phyloP scores from a whole-genome alignment of 352 stramenopile genomes.

The Phytophthora quininea region DNA sequence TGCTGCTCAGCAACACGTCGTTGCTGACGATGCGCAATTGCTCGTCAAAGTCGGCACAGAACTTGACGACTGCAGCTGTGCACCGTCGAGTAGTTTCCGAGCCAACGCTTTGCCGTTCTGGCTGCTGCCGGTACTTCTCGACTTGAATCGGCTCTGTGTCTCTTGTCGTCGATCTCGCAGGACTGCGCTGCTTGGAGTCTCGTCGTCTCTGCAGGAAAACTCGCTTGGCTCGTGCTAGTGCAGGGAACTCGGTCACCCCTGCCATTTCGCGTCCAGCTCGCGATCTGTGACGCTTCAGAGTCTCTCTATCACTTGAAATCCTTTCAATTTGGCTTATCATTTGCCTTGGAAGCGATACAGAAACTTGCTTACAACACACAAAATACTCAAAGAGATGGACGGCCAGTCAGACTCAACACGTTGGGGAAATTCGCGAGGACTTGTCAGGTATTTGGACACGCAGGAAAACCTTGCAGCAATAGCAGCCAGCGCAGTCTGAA shows the following conservation, averaged over 20 bases:
- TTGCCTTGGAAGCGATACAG: too few species aligned
- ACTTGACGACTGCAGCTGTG: slow-evolving; percentile 8
- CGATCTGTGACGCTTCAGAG: slow-evolving; percentile 15
- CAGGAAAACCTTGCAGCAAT: slow-evolving; percentile 8
- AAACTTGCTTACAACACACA: too few species aligned
- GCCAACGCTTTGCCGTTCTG: too few species aligned
- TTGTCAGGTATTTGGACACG: slow-evolving; percentile 26
- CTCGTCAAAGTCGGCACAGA: slow-evolving; percentile 32
- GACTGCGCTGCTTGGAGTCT: neutral
- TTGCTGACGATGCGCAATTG: slow-evolving; percentile 22
- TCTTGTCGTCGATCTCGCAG: neutral
- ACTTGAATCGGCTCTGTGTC: neutral
- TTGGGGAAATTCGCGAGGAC: slow-evolving; percentile 21
- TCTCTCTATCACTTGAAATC: slow-evolving; percentile 2
- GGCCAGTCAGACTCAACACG: slow-evolving; percentile 29
- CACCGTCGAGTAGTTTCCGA: slow-evolving; percentile 1
- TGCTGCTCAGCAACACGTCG: slow-evolving; percentile 19
- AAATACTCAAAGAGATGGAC: too few species aligned
- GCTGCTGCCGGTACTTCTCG: too few species aligned
- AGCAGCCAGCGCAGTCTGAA: slow-evolving; percentile 15
- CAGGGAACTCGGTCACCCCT: slow-evolving; percentile 26
- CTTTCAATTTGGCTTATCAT: slow-evolving; percentile 10
- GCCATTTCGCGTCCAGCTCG: neutral
- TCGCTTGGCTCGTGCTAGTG: slow-evolving; percentile 36
- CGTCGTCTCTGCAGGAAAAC: slow-evolving; percentile 24